A percentile compares a stretch with the other conserved stretches of the same genome.
Evolutionary conservation across 2,329 filamentous ascomycete genomes (phyloP).

Genomic region (Ramularia endophylla): DNA sequence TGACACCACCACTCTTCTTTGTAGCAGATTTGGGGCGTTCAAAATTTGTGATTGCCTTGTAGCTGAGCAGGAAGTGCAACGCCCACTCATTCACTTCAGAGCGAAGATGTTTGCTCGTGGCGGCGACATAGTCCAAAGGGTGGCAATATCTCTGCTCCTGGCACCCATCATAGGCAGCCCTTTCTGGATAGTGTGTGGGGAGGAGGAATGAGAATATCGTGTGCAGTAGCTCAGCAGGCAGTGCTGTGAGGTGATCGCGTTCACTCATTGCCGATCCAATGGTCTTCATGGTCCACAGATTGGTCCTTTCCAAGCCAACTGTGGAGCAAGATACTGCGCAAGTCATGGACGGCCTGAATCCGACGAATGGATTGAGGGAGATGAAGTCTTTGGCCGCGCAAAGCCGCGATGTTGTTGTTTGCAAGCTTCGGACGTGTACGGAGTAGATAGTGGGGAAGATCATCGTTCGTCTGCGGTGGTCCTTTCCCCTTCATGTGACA

Average conservation of each 20-base stretch:
- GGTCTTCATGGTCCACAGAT: neutral
- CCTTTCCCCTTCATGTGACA: no score
- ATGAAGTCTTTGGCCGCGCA: neutral
- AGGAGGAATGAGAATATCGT: constrained; percentile 25
- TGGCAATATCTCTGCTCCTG: constrained; percentile 5
- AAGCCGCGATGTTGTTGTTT: no score
- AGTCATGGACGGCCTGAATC: neutral
- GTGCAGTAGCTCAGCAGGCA: constrained; percentile 26
- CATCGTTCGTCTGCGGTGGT: no score
- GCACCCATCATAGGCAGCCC: constrained; percentile 7
- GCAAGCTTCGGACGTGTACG: no score
- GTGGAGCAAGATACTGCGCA: neutral
- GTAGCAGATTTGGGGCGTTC: constrained; percentile 5
- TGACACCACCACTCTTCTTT: constrained; percentile 2
- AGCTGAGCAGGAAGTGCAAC: constrained; percentile 20
- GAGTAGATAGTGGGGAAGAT: no score
- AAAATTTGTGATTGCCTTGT: constrained; percentile 21
- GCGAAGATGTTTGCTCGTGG: constrained; percentile 20
- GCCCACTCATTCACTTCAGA: constrained; percentile 25
- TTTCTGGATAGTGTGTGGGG: constrained; percentile 22
- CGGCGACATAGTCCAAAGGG: constrained; percentile 20
- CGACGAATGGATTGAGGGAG: neutral
- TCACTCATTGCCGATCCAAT: neutral
- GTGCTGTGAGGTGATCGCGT: constrained; percentile 19
- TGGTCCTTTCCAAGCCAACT: no score